These are phyloP conservation scores for Mycena vulgaris DNA, from an alignment of 768 basidiomycete species.

Conservation along the genomic window DNA sequence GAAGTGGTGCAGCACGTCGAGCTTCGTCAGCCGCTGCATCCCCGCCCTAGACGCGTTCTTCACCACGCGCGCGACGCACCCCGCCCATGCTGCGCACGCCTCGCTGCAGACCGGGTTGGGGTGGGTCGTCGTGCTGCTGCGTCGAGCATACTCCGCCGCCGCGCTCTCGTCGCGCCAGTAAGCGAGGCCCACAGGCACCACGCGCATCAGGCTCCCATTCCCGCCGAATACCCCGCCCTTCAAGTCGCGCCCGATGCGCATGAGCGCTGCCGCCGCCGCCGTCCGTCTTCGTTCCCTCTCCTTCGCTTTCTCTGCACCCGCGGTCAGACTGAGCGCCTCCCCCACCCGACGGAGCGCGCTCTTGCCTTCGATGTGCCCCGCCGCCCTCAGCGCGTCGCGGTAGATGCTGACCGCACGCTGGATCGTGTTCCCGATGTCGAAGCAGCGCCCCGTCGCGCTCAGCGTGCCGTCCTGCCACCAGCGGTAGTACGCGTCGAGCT, in stretches of 20 bases:
- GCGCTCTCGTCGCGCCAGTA: slow-evolving; percentile 32
- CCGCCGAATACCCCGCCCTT: slow-evolving; percentile 47
- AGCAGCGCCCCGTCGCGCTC: slow-evolving; percentile 54
- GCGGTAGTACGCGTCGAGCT: slow-evolving; percentile 51
- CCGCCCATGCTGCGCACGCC: slow-evolving; percentile 21
- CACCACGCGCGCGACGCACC: slow-evolving; percentile 7
- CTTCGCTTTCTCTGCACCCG: neutral
- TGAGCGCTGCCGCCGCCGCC: slow-evolving; percentile 44
- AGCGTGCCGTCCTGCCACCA: slow-evolving; percentile 54
- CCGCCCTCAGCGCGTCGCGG: neutral
- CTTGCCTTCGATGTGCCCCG: neutral
- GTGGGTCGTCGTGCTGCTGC: slow-evolving; percentile 24
- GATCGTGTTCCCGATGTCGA: slow-evolving; percentile 59
- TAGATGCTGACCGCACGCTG: slow-evolving; percentile 53
- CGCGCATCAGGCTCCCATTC: slow-evolving; percentile 64
- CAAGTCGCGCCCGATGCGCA: slow-evolving; percentile 48
- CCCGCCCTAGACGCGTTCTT: neutral
- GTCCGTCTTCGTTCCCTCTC: slow-evolving; percentile 7
- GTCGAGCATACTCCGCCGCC: neutral
- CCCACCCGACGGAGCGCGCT: neutral
- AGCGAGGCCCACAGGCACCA: slow-evolving; percentile 59
- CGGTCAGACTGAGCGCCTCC: neutral
- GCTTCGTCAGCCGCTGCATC: slow-evolving; percentile 49
- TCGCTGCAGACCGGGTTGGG: slow-evolving; percentile 24
- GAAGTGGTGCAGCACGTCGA: slow-evolving; percentile 57